Evolutionary conservation across 257 asterid genomes (phyloP), one percentile per base, ranked within the genome.

Genomic region (Nicotiana sylvestris): DNA sequence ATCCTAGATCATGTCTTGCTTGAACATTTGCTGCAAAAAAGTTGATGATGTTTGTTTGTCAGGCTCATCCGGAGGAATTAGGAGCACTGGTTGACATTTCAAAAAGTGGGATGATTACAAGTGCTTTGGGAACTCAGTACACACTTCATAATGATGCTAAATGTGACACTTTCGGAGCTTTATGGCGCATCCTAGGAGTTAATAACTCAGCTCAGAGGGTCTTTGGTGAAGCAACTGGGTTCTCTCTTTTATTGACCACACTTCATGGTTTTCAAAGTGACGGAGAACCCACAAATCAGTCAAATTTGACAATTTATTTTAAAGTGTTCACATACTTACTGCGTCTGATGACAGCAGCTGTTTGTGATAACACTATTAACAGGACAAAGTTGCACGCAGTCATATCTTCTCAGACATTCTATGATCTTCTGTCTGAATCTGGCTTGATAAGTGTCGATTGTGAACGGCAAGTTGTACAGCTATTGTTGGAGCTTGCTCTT

Each of bases 191-290:
- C 84, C 85, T 96, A 81, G 98, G 96, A 74, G 90, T 84, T 84
- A 94, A 96, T 87, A 83, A 78, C 80, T 90, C 97, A 21, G 97
- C 99, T 84, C 99, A 90, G 90, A 90, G 97, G 90, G 97, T 94
- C 87, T 96, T 96, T 91, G 99, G 99, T 84, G 99, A 94, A 90
- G 92, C 97, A 83, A 92, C 98, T 84, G 98, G 99, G 58, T 94
- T 96, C 89, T 96, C 99, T 87, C 97, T 96, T 84, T 82, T 96
- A 80, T 84, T 94, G 65, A 93, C 99, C 84, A 93, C 97, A 35
- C 97, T 96, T 83, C 98, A 96, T 78, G 87, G 92, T 83, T 91
- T 96, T 83, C 98, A 91, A 85, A 92, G 86, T 82, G 95, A 92
- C 29, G 92, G 87, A 81, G 93, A 90, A 77, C 86, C 83, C 51